phyloP scores from a whole-genome alignment of 2,329 filamentous ascomycete species.

The Microsporum ferrugineum region DNA sequence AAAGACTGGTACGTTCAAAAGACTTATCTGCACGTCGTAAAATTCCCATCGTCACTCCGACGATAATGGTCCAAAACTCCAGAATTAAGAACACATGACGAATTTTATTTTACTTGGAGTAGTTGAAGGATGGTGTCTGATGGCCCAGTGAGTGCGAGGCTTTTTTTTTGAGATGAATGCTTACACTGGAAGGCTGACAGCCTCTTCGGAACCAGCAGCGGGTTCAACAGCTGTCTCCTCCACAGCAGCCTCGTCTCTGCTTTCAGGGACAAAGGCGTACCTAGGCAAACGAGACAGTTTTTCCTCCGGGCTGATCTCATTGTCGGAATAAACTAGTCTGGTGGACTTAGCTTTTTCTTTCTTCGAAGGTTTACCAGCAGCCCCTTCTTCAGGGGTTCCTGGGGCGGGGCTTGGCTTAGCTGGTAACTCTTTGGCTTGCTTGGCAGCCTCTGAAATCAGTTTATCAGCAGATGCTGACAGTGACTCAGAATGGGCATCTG shows the following conservation, averaged over 20 bases:
- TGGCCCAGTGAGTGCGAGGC: constrained; percentile 7
- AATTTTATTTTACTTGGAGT: constrained; percentile 6
- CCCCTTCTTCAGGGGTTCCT: constrained; percentile 19
- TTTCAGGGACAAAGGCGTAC: constrained; percentile 55
- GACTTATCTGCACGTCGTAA: constrained; percentile 4
- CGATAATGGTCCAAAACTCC: not conserved
- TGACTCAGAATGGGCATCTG: constrained; percentile 23
- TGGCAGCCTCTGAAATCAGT: constrained; percentile 40
- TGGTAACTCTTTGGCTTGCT: constrained; percentile 33
- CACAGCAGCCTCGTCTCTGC: constrained; percentile 27
- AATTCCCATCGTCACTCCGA: not conserved
- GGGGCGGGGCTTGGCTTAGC: constrained; percentile 24
- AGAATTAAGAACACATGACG: constrained; percentile 4
- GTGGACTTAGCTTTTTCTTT: constrained; percentile 53
- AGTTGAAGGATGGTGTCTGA: constrained; percentile 15
- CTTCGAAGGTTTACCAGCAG: constrained; percentile 49
- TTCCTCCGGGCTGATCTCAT: constrained; percentile 73
- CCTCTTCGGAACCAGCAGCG: constrained; percentile 26
- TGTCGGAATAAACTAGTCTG: constrained; percentile 70
- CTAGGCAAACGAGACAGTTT: constrained; percentile 68
- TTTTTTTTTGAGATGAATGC: not conserved
- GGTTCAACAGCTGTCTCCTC: constrained; percentile 26
- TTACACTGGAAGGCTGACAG: constrained; percentile 19
- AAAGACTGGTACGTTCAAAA: constrained; percentile 4
- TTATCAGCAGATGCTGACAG: constrained; percentile 40